phyloP scores from a whole-genome alignment of 805 yeast genomes.

The Yarrowia keelungensis region DNA sequence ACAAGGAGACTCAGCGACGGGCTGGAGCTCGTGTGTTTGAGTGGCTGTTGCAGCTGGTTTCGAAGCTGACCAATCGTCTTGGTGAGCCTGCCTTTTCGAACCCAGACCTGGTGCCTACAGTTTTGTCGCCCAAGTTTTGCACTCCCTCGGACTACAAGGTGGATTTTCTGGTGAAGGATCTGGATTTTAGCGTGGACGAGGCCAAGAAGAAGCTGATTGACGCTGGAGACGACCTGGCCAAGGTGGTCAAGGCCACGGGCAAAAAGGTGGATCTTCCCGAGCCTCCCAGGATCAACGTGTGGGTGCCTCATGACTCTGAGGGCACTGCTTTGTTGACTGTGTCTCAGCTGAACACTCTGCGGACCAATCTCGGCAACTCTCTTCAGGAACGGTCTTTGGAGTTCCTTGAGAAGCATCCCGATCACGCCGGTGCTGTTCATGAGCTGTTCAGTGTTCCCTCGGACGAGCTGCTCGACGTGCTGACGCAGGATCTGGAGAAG shows the following conservation, averaged over 20 bases:
- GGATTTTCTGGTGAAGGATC: conserved; percentile 43
- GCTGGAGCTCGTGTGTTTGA: conserved; percentile 33
- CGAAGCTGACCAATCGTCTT: conserved; percentile 6
- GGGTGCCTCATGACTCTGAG: conserved; percentile 41
- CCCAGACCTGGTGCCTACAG: conserved; percentile 41
- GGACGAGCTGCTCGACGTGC: background rate
- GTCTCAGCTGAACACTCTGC: conserved; percentile 44
- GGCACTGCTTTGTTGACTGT: conserved; percentile 42
- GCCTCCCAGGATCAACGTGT: conserved; percentile 28
- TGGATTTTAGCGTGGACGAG: conserved; percentile 37
- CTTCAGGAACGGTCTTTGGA: conserved; percentile 43
- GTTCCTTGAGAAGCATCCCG: conserved; percentile 23
- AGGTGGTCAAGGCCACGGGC: conserved; percentile 9
- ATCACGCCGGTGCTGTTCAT: conserved; percentile 31
- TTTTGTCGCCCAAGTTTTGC: conserved; percentile 43
- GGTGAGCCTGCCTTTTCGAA: conserved; percentile 14
- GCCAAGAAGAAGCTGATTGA: conserved; percentile 40
- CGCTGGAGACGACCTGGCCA: conserved; percentile 34
- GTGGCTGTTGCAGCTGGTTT: conserved; percentile 26
- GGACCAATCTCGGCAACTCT: conserved; percentile 41
- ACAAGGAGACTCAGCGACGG: conserved; percentile 20
- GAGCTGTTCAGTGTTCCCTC: conserved; percentile 25
- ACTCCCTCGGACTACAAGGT: conserved; percentile 46
- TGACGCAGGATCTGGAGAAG: background rate
- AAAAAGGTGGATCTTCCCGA: conserved; percentile 9